Evolutionary conservation across 805 yeast species (phyloP), one percentile per base, ranked within the genome.

Genomic region (Kluyveromyces lactis): DNA sequence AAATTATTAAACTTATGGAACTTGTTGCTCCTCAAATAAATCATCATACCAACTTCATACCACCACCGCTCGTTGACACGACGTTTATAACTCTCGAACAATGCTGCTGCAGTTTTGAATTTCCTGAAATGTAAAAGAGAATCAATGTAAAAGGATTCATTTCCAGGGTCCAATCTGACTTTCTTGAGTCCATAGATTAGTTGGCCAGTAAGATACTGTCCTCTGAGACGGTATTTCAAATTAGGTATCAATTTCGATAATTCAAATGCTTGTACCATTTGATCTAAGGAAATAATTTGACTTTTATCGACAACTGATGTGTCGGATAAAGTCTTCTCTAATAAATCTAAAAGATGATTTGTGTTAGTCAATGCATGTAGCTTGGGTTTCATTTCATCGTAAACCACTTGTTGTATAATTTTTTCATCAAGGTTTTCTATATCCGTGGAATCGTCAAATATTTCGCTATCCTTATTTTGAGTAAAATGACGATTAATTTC

Each of bases 91-190:
- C 66, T 50, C 13, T 52, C 45, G 45, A 67, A 68, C 15, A 73
- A 52, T 7, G 54, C 43, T 5, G 52, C 51, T 0, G 77, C 78
- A 27, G 59, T 55, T 7, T 54, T 44, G 39, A 50, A 54, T 3
- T 64, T 46, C 1, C 59, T 57, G 45, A 54, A 58, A 5, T 55
- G 50, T 15, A 68, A 50, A 31, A 75, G 55, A 1, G 75, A 48
- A 40, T 69, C 72, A 16, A 75, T 69, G 46, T 67, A 74, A 29
- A 71, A 64, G 2, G 69, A 65, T 50, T 73, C 79, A 48, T 72
- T 73, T 15, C 72, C 60, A 1, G 71, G 70, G 51, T 75, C 79
- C 43, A 72, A 62, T 37, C 72, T 59, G 21, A 67, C 62, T n/a
- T 62, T 68, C 3, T 64, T 61, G 3, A 62, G 43, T 1, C 57